Conservation (phyloP, 345 rosid genomes). For the Citrus medica region DNA sequence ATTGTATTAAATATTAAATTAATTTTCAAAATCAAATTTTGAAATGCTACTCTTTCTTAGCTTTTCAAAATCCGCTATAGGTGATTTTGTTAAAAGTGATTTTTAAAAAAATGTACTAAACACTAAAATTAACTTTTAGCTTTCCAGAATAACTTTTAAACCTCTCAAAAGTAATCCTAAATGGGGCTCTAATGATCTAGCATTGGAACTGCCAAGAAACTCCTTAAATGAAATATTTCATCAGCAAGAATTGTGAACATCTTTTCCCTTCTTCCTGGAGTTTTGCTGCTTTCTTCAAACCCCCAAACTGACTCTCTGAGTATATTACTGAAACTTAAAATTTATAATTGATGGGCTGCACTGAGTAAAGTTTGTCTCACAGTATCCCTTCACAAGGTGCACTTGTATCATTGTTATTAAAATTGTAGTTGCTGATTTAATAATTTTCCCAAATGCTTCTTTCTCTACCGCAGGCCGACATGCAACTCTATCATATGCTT, state of each 20-base stretch:
- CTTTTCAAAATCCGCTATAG: too few species aligned
- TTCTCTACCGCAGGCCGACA: constrained; percentile 31
- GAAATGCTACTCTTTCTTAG: too few species aligned
- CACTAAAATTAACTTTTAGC: too few species aligned
- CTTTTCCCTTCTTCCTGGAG: background rate
- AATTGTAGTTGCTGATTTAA: background rate
- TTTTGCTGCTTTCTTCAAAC: background rate
- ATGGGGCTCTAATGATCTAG: background rate
- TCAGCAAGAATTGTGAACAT: background rate
- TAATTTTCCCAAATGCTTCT: background rate
- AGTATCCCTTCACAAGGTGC: constrained; percentile 1
- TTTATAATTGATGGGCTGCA: background rate
- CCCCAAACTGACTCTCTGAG: background rate
- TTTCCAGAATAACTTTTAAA: too few species aligned
- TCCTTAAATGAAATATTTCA: background rate
- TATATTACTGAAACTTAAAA: background rate
- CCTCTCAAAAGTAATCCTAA: too few species aligned
- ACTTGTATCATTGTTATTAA: background rate
- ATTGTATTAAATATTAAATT: too few species aligned
- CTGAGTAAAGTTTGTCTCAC: background rate
- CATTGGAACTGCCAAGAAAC: background rate
- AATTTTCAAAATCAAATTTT: too few species aligned
- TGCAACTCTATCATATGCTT: constrained; percentile 36
- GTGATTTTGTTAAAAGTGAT: too few species aligned
- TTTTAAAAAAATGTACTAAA: too few species aligned